These are phyloP conservation scores for Mycena vulgaris DNA, from an alignment of 768 basidiomycete genomes.

Conservation along the genomic window DNA sequence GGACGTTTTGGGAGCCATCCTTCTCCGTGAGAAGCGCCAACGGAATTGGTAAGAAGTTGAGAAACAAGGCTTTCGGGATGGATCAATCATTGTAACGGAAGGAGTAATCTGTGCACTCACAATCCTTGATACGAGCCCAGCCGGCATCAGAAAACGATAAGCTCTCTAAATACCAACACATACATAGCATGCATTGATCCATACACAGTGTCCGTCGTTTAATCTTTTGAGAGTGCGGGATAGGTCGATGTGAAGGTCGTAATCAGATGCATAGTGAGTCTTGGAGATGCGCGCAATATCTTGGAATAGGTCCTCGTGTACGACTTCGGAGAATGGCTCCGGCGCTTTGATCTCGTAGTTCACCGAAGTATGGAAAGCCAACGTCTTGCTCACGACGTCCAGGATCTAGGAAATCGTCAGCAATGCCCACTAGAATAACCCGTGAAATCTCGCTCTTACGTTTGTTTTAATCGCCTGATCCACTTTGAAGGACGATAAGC, in stretches of 20 bases:
- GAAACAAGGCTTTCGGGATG: slow-evolving; percentile 53
- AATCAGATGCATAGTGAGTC: slow-evolving; percentile 64
- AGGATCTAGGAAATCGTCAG: slow-evolving; percentile 53
- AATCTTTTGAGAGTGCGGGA: slow-evolving; percentile 69
- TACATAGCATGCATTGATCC: slow-evolving; percentile 71
- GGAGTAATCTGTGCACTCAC: slow-evolving; percentile 9
- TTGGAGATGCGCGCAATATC: slow-evolving; percentile 65
- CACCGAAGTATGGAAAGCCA: slow-evolving; percentile 73
- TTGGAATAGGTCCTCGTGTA: slow-evolving; percentile 69
- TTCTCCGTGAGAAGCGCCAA: slow-evolving; percentile 62
- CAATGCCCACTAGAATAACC: neutral
- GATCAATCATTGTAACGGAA: neutral
- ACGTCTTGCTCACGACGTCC: slow-evolving; percentile 70
- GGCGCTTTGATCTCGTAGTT: slow-evolving; percentile 73
- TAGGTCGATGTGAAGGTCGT: slow-evolving; percentile 70
- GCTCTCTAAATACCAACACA: slow-evolving; percentile 44
- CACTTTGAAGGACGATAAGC: slow-evolving; percentile 65
- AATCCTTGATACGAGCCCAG: slow-evolving; percentile 15
- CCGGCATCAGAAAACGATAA: neutral
- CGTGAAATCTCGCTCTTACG: slow-evolving; percentile 48
- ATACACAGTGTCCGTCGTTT: slow-evolving; percentile 74
- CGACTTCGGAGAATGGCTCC: slow-evolving; percentile 65
- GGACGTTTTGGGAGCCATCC: slow-evolving; percentile 61
- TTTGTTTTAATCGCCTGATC: slow-evolving; percentile 64
- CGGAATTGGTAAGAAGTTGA: slow-evolving; percentile 69